Conservation (phyloP, 345 rosid genomes). For the Psidium guajava region DNA sequence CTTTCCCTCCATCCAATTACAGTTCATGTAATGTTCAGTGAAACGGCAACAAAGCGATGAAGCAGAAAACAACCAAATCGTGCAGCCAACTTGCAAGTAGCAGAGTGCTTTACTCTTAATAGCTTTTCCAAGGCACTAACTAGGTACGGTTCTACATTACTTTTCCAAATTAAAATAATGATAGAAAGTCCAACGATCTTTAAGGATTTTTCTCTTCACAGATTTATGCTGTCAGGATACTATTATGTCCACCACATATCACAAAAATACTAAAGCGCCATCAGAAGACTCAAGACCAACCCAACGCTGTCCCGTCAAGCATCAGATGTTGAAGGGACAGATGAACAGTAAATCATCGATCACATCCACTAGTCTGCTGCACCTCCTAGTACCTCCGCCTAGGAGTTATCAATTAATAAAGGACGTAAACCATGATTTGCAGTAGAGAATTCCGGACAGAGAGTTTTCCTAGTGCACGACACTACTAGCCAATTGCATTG, state of each 20-base stretch:
- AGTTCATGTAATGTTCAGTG: neutral
- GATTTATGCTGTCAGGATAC: neutral
- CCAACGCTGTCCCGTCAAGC: neutral
- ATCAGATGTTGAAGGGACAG: neutral
- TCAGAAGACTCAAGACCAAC: neutral
- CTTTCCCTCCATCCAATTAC: neutral
- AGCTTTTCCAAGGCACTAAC: neutral
- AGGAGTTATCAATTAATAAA: neutral
- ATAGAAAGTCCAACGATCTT: neutral
- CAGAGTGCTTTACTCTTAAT: neutral
- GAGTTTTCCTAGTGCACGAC: neutral
- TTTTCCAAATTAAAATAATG: neutral
- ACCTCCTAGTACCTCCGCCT: neutral
- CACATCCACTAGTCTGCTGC: neutral
- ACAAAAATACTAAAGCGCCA: neutral
- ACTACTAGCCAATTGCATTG: neutral
- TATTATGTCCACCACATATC: neutral
- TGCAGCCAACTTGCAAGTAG: neutral
- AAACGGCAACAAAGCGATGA: neutral
- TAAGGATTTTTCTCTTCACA: neutral
- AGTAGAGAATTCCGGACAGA: neutral
- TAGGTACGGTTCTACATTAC: neutral
- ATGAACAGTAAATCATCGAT: neutral
- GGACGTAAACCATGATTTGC: neutral
- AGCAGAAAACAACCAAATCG: neutral